Base-by-base conservation (phyloP, 805 yeast species). In the Lipomyces yamadae region DNA sequence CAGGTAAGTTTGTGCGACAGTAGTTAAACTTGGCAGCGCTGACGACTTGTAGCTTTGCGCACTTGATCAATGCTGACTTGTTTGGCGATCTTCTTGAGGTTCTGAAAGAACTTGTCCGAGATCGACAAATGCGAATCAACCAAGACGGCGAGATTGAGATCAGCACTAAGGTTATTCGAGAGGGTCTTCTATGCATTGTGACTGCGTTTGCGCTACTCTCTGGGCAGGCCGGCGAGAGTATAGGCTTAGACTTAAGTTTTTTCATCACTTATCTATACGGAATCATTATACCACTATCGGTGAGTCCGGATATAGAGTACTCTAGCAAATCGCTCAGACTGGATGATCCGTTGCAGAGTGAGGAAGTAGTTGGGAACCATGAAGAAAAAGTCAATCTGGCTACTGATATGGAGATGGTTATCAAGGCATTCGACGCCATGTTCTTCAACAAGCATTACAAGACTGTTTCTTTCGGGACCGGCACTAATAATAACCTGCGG, bases 81-180 rank as follows among this genome's bases (percentile, higher is more conserved):
- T 83, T 95, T 72, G 98, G 98, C 33, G 99, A 95, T 76, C 87
- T 95, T 78, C 81, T 95, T 61, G 96, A 89, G 75, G 97, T 93
- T 6, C 82, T 95, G 77, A 83, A 93, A 72, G 98, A 95, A 77
- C 84, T 93, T 32, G 85, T 92, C 15, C 60, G 59, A 4, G 70
- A 69, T 34, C 62, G 68, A 15, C 66, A 65, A 18, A 15, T 62
- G n/a, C 39, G 54, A n/a, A 42, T 8, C 76, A 73, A 74, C 11
- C 75, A 74, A 61, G 79, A 78, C 70, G 78, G 80, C 53, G 82
- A 81, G 33, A 42, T 55, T 39, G 63, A 56, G 29, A 34, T 64
- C 58, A 58, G 48, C 35, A 56, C 61, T 29, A 55, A 42, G 3
- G 48, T 74, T 2, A 76, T 78, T 15, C 85, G 97, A 70, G 92